Conservation (phyloP, 148 eudicot species). For the Pharnaceum exiguum region DNA sequence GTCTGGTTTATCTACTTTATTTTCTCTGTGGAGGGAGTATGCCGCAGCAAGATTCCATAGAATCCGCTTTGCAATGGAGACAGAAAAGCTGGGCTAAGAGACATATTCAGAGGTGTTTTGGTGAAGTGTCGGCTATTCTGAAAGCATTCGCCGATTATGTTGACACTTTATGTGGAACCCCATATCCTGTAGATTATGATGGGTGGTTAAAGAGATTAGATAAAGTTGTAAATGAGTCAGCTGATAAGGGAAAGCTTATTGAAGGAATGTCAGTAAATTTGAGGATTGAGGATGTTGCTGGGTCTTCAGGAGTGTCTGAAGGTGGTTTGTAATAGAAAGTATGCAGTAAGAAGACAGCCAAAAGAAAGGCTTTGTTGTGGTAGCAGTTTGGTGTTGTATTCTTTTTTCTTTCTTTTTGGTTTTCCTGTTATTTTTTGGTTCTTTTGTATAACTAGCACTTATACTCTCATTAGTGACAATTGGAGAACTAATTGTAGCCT, state of each 20-base stretch:
- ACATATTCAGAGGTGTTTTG: constrained; percentile 52
- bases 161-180: constrained; percentile 70
- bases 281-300: constrained; percentile 52
- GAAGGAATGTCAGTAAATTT: constrained; percentile 31
- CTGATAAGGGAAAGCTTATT: constrained; percentile 45
- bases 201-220: constrained; percentile 65
- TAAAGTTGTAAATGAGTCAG: constrained; percentile 42
- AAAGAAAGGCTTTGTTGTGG: neutral
- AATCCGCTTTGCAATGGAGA: constrained; percentile 69
- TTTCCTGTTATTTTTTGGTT: constrained; percentile 3
- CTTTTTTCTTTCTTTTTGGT: neutral
- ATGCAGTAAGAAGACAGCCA: too few relatives aligned
- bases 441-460: constrained; percentile 6
- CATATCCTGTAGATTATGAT: constrained; percentile 72
- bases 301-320: constrained; percentile 57
- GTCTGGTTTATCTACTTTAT: constrained; percentile 60
- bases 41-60: constrained; percentile 71
- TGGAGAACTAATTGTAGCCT: constrained; percentile 11
- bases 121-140: constrained; percentile 63
- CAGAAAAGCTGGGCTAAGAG: constrained; percentile 70
- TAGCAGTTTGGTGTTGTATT: constrained; percentile 1
- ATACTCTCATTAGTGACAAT: constrained; percentile 7
- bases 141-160: constrained; percentile 88
- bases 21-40: constrained; percentile 52
- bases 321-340: constrained; percentile 34